Evolutionary conservation across 148 eudicot genomes (phyloP).

Genomic region (Selenicereus undatus): DNA sequence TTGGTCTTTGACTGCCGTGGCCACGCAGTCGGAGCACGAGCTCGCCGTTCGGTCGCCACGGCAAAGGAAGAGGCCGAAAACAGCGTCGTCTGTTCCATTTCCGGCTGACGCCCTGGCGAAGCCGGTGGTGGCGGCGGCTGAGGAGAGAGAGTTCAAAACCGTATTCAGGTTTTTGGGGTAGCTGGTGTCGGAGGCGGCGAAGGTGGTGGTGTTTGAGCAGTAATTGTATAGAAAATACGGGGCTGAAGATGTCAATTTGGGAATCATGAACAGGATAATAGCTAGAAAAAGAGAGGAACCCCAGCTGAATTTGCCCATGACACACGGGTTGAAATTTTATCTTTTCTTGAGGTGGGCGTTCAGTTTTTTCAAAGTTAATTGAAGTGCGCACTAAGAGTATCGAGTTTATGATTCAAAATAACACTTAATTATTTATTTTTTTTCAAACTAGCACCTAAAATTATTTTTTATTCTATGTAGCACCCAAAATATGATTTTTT

Average conservation of each 20-base stretch:
- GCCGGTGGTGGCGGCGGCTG: slow-evolving; percentile 34
- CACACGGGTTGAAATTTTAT: background rate
- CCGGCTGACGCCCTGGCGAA: slow-evolving; percentile 37
- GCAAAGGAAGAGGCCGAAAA: slow-evolving; percentile 33
- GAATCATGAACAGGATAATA: background rate
- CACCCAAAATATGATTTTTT: no score
- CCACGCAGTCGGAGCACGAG: slow-evolving; percentile 28
- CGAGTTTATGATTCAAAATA: no score
- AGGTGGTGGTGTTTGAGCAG: slow-evolving; percentile 24
- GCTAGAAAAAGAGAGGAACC: background rate
- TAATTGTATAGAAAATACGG: background rate
- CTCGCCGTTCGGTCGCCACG: slow-evolving; percentile 31
- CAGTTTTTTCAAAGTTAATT: no score
- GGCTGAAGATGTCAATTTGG: slow-evolving; percentile 10
- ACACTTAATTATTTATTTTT: no score
- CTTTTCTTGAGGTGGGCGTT: no score
- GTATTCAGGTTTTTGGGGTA: slow-evolving; percentile 38
- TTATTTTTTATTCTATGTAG: no score
- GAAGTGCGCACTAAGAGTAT: no score
- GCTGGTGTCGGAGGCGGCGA: slow-evolving; percentile 12
- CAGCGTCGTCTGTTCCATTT: background rate
- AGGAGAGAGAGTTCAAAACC: slow-evolving; percentile 35
- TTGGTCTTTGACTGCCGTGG: slow-evolving; percentile 11
- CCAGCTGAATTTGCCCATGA: background rate
- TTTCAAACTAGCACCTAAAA: no score